Conservation (phyloP, 495 filamentous ascomycete genomes). For the Neurospora discreta region DNA sequence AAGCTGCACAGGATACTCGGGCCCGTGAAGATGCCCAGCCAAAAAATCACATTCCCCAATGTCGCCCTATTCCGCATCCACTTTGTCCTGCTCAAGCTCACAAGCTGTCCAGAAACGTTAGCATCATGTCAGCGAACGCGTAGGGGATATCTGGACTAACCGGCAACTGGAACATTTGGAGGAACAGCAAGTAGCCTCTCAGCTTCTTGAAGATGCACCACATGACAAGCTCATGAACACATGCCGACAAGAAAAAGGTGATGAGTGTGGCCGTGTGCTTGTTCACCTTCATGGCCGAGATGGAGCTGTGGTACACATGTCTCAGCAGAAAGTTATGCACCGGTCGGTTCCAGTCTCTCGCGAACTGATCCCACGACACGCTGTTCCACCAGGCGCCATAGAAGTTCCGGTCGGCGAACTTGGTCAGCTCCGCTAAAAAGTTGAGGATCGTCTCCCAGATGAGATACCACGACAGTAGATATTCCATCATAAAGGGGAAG, state of each 20-base stretch:
- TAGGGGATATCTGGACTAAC: slow-evolving; percentile 9
- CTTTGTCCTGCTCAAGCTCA: slow-evolving; percentile 49
- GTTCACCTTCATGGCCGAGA: slow-evolving; percentile 56
- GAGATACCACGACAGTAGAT: slow-evolving; percentile 58
- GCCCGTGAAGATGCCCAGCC: slow-evolving; percentile 60
- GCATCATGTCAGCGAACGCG: background rate
- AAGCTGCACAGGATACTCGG: slow-evolving; percentile 61
- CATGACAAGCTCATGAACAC: slow-evolving; percentile 68
- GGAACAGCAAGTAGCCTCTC: slow-evolving; percentile 55
- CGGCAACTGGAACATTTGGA: slow-evolving; percentile 63
- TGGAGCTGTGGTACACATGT: slow-evolving; percentile 65
- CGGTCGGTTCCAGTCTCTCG: slow-evolving; percentile 60
- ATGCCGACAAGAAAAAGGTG: slow-evolving; percentile 59
- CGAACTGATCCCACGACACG: slow-evolving; percentile 56
- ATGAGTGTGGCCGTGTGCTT: slow-evolving; percentile 60
- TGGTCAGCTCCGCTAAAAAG: slow-evolving; percentile 59
- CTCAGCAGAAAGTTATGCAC: slow-evolving; percentile 63
- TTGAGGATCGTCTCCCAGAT: slow-evolving; percentile 77
- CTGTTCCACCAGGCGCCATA: slow-evolving; percentile 64
- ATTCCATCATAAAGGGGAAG: slow-evolving; percentile 68
- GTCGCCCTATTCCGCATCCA: slow-evolving; percentile 47
- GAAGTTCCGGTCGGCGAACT: slow-evolving; percentile 67
- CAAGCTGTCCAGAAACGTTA: slow-evolving; percentile 26
- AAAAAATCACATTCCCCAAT: slow-evolving; percentile 63
- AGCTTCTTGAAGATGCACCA: slow-evolving; percentile 67